phyloP scores from a whole-genome alignment of 495 filamentous ascomycete genomes.

The Daldinia vernicosa region DNA sequence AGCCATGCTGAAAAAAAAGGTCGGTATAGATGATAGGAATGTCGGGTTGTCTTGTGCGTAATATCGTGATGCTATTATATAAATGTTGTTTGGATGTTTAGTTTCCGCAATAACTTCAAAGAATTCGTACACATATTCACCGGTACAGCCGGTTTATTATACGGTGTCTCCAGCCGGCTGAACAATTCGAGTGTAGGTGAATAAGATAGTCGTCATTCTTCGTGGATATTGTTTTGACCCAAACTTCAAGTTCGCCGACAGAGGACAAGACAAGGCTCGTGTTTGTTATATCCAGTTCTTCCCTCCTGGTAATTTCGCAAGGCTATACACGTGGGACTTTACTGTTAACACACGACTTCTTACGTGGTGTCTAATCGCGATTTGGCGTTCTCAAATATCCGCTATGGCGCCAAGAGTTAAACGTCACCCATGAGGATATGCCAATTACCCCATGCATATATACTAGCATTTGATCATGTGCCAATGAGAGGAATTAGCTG shows the following conservation, averaged over 20 bases:
- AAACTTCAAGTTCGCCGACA: neutral
- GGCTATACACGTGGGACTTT: conserved; percentile 30
- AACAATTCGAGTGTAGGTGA: neutral
- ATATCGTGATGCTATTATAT: neutral
- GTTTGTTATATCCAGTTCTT: conserved; percentile 13
- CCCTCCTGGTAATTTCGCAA: neutral
- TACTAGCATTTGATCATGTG: neutral
- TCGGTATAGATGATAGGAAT: neutral
- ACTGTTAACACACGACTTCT: conserved; percentile 12
- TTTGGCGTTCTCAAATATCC: neutral
- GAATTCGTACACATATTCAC: neutral
- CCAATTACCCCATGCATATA: conserved; percentile 1
- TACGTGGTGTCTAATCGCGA: conserved; percentile 16
- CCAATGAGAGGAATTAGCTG: neutral
- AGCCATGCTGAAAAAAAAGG: conserved; percentile 13
- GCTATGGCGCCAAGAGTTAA: conserved; percentile 22
- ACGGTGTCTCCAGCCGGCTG: neutral
- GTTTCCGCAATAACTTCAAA: neutral
- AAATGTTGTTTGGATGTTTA: neutral
- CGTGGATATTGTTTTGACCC: neutral
- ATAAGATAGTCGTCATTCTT: conserved; percentile 5
- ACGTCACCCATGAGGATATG: conserved; percentile 21
- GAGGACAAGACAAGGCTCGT: neutral
- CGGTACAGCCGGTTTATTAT: neutral
- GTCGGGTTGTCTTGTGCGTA: neutral